Evolutionary conservation across 2,329 filamentous ascomycete species (phyloP).

Genomic region (Mariannaea elegans): DNA sequence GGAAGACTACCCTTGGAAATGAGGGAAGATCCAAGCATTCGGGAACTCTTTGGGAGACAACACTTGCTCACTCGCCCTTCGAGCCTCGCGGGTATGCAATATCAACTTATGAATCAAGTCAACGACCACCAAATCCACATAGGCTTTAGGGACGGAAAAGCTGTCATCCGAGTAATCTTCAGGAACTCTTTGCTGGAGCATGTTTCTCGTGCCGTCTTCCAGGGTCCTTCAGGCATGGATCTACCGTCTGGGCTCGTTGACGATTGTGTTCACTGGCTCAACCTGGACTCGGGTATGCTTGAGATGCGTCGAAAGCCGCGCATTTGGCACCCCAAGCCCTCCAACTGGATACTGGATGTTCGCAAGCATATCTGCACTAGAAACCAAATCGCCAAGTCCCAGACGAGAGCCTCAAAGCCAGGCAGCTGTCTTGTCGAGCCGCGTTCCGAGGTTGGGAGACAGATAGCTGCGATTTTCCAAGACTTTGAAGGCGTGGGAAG

Average conservation of each 20-base stretch:
- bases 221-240: constrained; percentile 47
- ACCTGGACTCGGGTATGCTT: constrained; percentile 51
- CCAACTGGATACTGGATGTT: constrained; percentile 49
- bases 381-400: not conserved
- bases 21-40: constrained; percentile 52
- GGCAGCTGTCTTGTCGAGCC: not conserved
- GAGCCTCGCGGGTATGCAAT: constrained; percentile 55
- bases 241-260: constrained; percentile 61
- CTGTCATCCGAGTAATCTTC: constrained; percentile 55
- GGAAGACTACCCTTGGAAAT: constrained; percentile 62
- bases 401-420: not conserved
- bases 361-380: not conserved
- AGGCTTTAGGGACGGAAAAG: constrained; percentile 51
- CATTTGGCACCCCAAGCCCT: constrained; percentile 38
- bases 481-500: constrained; percentile 44
- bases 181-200: constrained; percentile 41
- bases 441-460: constrained; percentile 47
- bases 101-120: constrained; percentile 45
- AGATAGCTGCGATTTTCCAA: constrained; percentile 55
- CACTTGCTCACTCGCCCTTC: constrained; percentile 64
- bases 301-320: constrained; percentile 59
- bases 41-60: constrained; percentile 62
- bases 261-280: constrained; percentile 68
- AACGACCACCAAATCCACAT: constrained; percentile 57
- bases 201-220: constrained; percentile 46